These are phyloP conservation scores for Penicillium nucicola DNA, from an alignment of 495 filamentous ascomycete genomes.

Conservation along the genomic window DNA sequence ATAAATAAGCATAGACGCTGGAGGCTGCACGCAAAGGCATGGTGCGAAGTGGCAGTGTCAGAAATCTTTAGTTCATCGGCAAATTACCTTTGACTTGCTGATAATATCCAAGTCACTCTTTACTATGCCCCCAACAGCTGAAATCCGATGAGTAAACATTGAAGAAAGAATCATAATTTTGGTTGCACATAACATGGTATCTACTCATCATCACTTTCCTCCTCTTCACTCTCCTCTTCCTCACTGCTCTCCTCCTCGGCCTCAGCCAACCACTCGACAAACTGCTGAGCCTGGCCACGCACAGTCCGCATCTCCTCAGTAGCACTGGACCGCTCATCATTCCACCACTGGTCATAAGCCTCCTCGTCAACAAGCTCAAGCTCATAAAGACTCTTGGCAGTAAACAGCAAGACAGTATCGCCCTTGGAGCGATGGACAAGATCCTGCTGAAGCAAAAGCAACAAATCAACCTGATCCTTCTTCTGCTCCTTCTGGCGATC, in stretches of 20 bases:
- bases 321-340: conserved; percentile 58
- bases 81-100: too few species aligned
- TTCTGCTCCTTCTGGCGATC: conserved; percentile 56
- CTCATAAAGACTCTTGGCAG: conserved; percentile 77
- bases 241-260: conserved; percentile 76
- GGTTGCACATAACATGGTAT: neutral
- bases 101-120: too few species aligned
- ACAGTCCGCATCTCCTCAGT: conserved; percentile 66
- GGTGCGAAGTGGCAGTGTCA: too few species aligned
- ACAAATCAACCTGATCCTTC: conserved; percentile 78
- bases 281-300: conserved; percentile 66
- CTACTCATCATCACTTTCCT: conserved; percentile 24
- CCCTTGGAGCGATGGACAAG: conserved; percentile 56
- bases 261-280: conserved; percentile 84
- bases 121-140: too few species aligned
- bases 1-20: too few species aligned
- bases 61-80: too few species aligned
- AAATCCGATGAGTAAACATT: too few species aligned
- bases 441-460: conserved; percentile 78
- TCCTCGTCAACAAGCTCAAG: conserved; percentile 87
- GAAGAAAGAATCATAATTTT: too few species aligned
- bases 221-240: conserved; percentile 53
- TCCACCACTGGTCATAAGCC: conserved; percentile 86
- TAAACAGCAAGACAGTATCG: conserved; percentile 67
- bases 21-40: too few species aligned